Conservation (phyloP, 352 stramenopile genomes). For the Globisporangium orthogonon region DNA sequence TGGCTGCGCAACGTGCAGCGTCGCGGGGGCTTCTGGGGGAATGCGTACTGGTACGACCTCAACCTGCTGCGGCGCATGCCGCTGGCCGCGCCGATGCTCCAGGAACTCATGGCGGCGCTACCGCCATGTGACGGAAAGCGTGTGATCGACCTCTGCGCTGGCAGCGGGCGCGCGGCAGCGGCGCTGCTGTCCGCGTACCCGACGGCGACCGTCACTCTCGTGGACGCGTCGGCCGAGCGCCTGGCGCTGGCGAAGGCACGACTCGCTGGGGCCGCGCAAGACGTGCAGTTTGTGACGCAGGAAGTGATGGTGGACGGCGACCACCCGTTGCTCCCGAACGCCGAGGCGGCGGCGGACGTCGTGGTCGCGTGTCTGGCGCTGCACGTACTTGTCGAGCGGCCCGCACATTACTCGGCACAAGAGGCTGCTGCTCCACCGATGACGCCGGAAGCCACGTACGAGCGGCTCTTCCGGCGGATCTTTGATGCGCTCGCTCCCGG, state of each 20-base stretch:
- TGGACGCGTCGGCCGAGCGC: slow-evolving; percentile 52
- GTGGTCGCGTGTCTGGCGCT: slow-evolving; percentile 61
- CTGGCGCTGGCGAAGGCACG: slow-evolving; percentile 44
- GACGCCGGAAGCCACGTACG: slow-evolving; percentile 29
- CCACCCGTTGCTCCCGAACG: slow-evolving; percentile 12
- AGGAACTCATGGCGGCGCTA: slow-evolving; percentile 51
- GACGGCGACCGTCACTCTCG: slow-evolving; percentile 37
- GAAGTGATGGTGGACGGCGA: slow-evolving; percentile 6
- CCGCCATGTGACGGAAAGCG: slow-evolving; percentile 50
- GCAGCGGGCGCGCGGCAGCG: slow-evolving; percentile 46
- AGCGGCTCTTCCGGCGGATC: slow-evolving; percentile 46
- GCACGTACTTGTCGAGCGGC: slow-evolving; percentile 55
- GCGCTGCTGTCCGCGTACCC: slow-evolving; percentile 60
- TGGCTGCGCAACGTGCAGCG: slow-evolving; percentile 61
- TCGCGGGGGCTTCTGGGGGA: slow-evolving; percentile 63
- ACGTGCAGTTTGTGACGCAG: slow-evolving; percentile 22
- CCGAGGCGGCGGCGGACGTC: slow-evolving; percentile 33
- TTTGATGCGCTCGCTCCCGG: slow-evolving; percentile 46
- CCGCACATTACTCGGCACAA: slow-evolving; percentile 32
- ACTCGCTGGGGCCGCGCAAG: slow-evolving; percentile 13
- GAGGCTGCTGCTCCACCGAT: not conserved
- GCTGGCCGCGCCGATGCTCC: slow-evolving; percentile 49
- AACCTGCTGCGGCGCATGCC: slow-evolving; percentile 53
- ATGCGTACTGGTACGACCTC: slow-evolving; percentile 77
- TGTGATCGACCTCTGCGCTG: slow-evolving; percentile 63